Evolutionary conservation across 2,329 filamentous ascomycete species (phyloP), one percentile per base, ranked within the genome.

Genomic region (Pseudogymnoascus sp.): DNA sequence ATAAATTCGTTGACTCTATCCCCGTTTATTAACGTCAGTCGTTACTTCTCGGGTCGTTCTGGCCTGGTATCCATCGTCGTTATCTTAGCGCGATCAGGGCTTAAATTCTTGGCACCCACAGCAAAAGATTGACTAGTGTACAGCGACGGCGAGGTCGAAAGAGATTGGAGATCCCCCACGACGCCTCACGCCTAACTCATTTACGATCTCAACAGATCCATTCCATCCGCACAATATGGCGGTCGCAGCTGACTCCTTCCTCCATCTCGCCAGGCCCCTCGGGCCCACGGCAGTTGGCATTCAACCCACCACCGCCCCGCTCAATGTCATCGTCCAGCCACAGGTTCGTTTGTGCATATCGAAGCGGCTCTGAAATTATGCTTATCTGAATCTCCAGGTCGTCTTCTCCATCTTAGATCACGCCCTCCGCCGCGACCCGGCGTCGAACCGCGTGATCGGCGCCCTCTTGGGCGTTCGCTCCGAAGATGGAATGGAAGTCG

Each of bases 401-500:
- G 79, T 88, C 65, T 80, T 96, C 80, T 81, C 87, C 73, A 84
- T 96, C 81, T 79, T 96, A 74, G 94, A 99, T 79, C 94, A 99
- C 81, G 92, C 93, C 68, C 85, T 93, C 68, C 90, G 94, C 77
- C 88, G 93, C 72, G 81, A 85, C 68, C 87, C 88, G 67, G 91
- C 96, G 76, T 92, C 94, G 73, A 91, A 94, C 71, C 90, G 94
- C 73, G 94, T 99, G 66, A 99, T 99, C 73, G 94, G 94, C 71
- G 96, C 94, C 63, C 86, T 99, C 61, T 86, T 99, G 62, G 94
- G 94, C 73, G 88, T 88, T 68, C 89, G 94, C 68, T 94, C 89
- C 74, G 94, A 99, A 79, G 94, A 99, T 82, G 94, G 93, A 76
- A 91, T 89, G 73, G 93, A 97, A 76, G 90, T 96, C 72, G 92